Conservation (phyloP, 2,329 filamentous ascomycete species). For the Aspergillus sp. region DNA sequence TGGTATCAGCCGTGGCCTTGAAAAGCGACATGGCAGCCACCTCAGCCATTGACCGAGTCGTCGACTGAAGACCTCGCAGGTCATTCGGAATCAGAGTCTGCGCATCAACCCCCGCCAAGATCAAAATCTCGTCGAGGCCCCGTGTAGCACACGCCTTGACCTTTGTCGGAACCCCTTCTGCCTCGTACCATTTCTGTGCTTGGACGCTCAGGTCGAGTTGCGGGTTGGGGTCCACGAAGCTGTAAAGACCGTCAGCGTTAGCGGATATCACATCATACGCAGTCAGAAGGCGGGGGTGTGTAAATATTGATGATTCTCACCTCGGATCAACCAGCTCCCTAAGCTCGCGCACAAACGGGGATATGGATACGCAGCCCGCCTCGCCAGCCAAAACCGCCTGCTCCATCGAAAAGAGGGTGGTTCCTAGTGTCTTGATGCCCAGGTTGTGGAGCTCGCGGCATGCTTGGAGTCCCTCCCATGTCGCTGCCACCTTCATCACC, state of each 20-base stretch:
- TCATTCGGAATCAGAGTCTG: background rate
- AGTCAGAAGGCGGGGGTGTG: too few relatives aligned
- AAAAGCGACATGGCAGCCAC: background rate
- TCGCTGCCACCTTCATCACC: constrained; percentile 15
- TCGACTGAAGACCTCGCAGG: background rate
- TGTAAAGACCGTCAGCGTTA: background rate
- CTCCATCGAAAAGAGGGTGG: constrained; percentile 62
- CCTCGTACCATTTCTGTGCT: background rate
- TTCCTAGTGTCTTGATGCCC: constrained; percentile 30
- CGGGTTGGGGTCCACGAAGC: background rate
- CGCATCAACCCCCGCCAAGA: background rate
- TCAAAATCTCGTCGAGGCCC: background rate
- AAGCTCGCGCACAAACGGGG: constrained; percentile 63
- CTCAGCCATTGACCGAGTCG: background rate
- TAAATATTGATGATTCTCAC: background rate
- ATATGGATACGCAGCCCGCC: constrained; percentile 61
- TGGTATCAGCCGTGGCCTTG: background rate
- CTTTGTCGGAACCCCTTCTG: background rate
- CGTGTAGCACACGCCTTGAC: background rate
- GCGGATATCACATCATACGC: too few relatives aligned
- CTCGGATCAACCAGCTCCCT: background rate
- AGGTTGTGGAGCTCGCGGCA: background rate
- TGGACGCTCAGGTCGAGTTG: background rate
- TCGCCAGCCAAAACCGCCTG: constrained; percentile 61
- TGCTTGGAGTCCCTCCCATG: constrained; percentile 15